Evolutionary conservation across 805 yeast genomes (phyloP).

Genomic region (Suhomyces canberraensis): DNA sequence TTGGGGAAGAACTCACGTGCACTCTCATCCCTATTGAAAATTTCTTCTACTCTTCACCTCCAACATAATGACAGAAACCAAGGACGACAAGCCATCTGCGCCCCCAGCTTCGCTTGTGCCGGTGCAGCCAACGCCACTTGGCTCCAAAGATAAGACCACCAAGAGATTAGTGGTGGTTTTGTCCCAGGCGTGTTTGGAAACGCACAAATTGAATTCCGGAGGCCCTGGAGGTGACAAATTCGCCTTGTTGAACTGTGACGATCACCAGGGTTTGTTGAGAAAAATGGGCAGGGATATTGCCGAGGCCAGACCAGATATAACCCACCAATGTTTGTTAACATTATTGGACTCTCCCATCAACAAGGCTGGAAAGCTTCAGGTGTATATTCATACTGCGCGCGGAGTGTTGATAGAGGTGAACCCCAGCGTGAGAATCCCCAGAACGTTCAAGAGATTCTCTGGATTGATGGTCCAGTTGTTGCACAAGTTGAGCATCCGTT

Average conservation of each 20-base stretch:
- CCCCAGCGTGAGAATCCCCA: conserved; percentile 94
- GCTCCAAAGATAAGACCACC: conserved; percentile 81
- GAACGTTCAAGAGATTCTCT: conserved; percentile 96
- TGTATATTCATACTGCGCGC: conserved; percentile 91
- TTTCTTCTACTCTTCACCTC: conserved; percentile 1
- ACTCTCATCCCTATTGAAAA: conserved; percentile 2
- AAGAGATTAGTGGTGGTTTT: conserved; percentile 91
- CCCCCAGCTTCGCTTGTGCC: conserved; percentile 76
- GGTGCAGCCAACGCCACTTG: conserved; percentile 74
- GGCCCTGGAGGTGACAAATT: conserved; percentile 82
- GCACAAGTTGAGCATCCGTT: conserved; percentile 87
- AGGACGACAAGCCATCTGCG: conserved; percentile 18
- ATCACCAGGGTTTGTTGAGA: conserved; percentile 91
- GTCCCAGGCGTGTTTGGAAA: conserved; percentile 92
- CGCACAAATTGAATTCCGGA: conserved; percentile 80
- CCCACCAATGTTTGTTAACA: conserved; percentile 95
- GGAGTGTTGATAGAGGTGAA: conserved; percentile 94
- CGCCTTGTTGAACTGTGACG: conserved; percentile 94
- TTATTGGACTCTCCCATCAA: conserved; percentile 95
- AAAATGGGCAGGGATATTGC: conserved; percentile 97
- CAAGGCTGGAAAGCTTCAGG: conserved; percentile 95
- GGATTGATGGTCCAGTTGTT: conserved; percentile 96
- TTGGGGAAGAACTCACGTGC: conserved; percentile 5
- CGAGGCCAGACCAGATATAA: conserved; percentile 98
- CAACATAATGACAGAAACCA: conserved; percentile 1